phyloP scores from a whole-genome alignment of 1,284 basidiomycete species.

The Leccinum fuscescens region DNA sequence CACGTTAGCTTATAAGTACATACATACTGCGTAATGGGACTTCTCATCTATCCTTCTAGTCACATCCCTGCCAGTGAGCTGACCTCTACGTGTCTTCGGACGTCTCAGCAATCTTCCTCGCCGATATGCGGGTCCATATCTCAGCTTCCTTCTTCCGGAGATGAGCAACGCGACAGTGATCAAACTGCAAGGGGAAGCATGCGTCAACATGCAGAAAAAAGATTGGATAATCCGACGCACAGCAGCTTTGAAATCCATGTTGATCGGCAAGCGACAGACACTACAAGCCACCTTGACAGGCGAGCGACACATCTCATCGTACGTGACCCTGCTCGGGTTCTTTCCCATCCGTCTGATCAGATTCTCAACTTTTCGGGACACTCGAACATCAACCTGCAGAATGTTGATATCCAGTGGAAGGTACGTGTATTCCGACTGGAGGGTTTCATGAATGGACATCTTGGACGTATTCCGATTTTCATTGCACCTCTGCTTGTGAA shows the following conservation, averaged over 20 bases:
- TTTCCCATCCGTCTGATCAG: too few relatives aligned
- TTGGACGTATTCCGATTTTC: neutral
- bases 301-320: too few relatives aligned
- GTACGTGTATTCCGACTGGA: neutral
- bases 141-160: neutral
- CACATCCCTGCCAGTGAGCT: neutral
- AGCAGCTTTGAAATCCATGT: neutral
- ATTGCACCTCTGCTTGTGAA: neutral
- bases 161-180: neutral
- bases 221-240: slow-evolving; percentile 1
- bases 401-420: neutral
- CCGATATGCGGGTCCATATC: neutral
- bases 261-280: too few relatives aligned
- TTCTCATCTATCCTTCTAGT: neutral
- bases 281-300: too few relatives aligned
- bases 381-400: too few relatives aligned
- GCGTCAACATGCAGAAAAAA: neutral
- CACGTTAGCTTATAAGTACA: slow-evolving; percentile 17
- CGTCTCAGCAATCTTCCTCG: neutral
- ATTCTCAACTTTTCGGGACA: too few relatives aligned
- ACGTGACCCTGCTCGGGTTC: too few relatives aligned
- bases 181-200: slow-evolving; percentile 3
- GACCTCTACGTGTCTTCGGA: neutral
- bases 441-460: neutral
- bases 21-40: slow-evolving; percentile 19